Evolutionary conservation across 768 basidiomycete genomes (phyloP).

Genomic region (Psilocybe subaeruginosa): DNA sequence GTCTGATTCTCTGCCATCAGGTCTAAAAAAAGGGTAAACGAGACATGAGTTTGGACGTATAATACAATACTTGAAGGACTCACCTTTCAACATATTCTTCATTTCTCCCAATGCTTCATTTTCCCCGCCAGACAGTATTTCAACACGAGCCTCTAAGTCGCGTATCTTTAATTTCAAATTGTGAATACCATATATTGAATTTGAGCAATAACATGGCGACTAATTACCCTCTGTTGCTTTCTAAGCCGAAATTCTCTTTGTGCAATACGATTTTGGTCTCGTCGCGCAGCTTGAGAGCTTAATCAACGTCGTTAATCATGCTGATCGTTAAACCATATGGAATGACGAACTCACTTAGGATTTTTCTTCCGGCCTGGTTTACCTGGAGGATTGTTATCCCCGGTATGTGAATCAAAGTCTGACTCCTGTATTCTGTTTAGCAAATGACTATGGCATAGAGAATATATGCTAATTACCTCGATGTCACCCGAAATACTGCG

Average conservation of each 20-base stretch:
- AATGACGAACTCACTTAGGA: constrained; percentile 62
- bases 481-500: constrained; percentile 69
- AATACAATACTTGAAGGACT: constrained; percentile 13
- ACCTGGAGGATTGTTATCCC: constrained; percentile 45
- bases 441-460: constrained; percentile 1
- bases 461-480: constrained; percentile 42
- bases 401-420: constrained; percentile 61
- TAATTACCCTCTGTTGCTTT: constrained; percentile 81
- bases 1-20: constrained; percentile 90
- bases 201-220: neutral
- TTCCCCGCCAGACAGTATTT: constrained; percentile 89
- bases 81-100: constrained; percentile 80
- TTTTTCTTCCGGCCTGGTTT: constrained; percentile 90
- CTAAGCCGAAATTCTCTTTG: constrained; percentile 91
- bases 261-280: constrained; percentile 91
- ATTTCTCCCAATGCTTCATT: constrained; percentile 88
- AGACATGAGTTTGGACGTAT: neutral
- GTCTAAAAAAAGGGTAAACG: constrained; percentile 42
- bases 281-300: constrained; percentile 86
- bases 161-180: constrained; percentile 66
- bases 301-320: constrained; percentile 18
- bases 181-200: neutral
- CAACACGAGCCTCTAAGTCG: constrained; percentile 94
- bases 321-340: constrained; percentile 10
- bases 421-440: constrained; percentile 50